phyloP scores from a whole-genome alignment of 2,329 filamentous ascomycete species.

The Cryphonectria parasitica region DNA sequence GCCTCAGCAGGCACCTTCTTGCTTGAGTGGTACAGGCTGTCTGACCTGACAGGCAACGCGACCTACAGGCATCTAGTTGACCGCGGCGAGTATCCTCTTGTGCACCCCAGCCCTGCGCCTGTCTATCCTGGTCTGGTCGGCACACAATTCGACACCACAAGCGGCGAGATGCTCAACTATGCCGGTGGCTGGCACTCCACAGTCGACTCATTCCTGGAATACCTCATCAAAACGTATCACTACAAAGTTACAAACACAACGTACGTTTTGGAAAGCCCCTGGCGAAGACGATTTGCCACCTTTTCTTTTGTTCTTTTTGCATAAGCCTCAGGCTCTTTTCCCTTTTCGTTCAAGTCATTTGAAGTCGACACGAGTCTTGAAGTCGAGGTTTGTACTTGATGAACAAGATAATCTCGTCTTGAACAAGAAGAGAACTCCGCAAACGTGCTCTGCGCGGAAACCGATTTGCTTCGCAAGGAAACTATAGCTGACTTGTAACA shows the following conservation, averaged over 20 bases:
- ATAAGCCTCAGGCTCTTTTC: background rate
- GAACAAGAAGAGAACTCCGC: background rate
- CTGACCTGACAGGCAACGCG: slow-evolving; percentile 19
- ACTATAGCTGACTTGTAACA: background rate
- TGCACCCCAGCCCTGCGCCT: slow-evolving; percentile 15
- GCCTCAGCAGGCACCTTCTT: slow-evolving; percentile 18
- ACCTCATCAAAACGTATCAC: slow-evolving; percentile 21
- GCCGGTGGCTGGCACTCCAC: slow-evolving; percentile 17
- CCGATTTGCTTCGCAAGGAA: background rate
- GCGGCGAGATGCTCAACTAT: slow-evolving; percentile 16
- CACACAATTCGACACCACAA: slow-evolving; percentile 19
- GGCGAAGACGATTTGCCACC: no score
- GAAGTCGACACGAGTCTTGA: background rate
- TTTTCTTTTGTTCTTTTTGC: background rate
- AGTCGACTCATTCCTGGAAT: slow-evolving; percentile 22
- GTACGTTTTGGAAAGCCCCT: background rate
- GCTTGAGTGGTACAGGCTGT: slow-evolving; percentile 19
- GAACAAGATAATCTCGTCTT: background rate
- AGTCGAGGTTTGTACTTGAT: background rate
- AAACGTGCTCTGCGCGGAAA: background rate
- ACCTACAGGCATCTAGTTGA: slow-evolving; percentile 18
- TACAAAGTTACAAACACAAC: slow-evolving; percentile 20
- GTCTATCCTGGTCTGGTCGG: slow-evolving; percentile 19
- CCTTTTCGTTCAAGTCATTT: background rate
- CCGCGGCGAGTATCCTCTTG: slow-evolving; percentile 21